Evolutionary conservation across 768 basidiomycete species (phyloP).

Genomic region (Leccinum ochraceum): DNA sequence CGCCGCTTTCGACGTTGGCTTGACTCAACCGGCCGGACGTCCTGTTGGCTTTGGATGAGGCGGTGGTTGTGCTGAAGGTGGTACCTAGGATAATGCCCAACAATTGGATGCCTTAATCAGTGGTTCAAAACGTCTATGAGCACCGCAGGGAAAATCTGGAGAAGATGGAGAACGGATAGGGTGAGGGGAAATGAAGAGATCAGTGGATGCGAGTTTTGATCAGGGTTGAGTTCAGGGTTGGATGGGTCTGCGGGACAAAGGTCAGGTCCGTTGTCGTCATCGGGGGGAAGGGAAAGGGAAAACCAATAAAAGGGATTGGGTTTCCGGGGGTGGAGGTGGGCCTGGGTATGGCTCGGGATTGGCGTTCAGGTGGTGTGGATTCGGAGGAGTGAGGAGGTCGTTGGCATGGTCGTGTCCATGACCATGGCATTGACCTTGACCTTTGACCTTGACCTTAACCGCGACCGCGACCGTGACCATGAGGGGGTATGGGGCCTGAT

Average conservation of each 20-base stretch:
- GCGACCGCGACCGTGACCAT: too few species aligned
- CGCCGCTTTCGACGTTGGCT: background rate
- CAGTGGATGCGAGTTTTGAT: conserved; percentile 25
- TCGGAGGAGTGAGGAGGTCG: conserved; percentile 15
- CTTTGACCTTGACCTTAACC: background rate
- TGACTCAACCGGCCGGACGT: background rate
- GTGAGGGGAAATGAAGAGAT: conserved; percentile 36
- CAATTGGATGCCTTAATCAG: conserved; percentile 16
- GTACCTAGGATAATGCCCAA: conserved; percentile 22
- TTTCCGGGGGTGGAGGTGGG: background rate
- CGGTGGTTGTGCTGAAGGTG: conserved; percentile 6
- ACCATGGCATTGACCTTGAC: background rate
- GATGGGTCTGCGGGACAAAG: conserved; percentile 6
- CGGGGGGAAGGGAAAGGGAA: conserved; percentile 8
- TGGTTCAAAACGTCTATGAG: conserved; percentile 26
- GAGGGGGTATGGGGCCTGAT: conserved; percentile 5
- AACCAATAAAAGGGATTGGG: conserved; percentile 1
- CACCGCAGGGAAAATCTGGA: conserved; percentile 19
- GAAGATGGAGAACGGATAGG: conserved; percentile 31
- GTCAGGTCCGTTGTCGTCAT: background rate
- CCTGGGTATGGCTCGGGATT: conserved; percentile 1
- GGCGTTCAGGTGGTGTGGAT: conserved; percentile 2
- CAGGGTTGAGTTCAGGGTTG: conserved; percentile 19
- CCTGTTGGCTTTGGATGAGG: background rate
- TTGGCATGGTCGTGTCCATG: conserved; percentile 5